Percentiles rank a stretch among this genome's conserved stretches.
These are phyloP conservation scores for Penicillium salamii DNA, from an alignment of 495 filamentous ascomycete genomes.

Conservation along the genomic window DNA sequence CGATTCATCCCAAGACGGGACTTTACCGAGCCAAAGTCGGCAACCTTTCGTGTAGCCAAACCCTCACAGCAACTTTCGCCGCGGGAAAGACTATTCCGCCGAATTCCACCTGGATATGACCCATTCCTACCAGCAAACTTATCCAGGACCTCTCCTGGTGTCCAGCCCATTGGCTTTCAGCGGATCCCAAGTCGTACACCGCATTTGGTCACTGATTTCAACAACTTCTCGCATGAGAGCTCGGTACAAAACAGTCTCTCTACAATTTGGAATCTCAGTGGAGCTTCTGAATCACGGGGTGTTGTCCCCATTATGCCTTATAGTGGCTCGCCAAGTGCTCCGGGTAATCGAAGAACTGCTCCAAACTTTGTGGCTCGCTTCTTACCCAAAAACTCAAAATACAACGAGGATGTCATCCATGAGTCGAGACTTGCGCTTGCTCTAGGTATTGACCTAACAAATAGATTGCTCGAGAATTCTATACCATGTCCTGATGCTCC, in stretches of 20 bases:
- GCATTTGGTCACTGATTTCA: constrained; percentile 31
- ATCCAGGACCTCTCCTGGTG: constrained; percentile 14
- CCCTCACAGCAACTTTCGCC: constrained; percentile 54
- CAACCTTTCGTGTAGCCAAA: constrained; percentile 66
- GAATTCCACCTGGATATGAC: constrained; percentile 56
- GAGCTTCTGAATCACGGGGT: constrained; percentile 50
- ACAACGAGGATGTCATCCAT: constrained; percentile 64
- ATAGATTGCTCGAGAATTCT: constrained; percentile 53
- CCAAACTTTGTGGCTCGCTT: constrained; percentile 72
- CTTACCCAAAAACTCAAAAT: constrained; percentile 48
- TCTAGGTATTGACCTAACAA: constrained; percentile 71
- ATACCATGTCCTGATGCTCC: constrained; percentile 14
- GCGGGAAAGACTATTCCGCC: constrained; percentile 60
- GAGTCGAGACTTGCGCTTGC: constrained; percentile 78
- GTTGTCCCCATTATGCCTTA: constrained; percentile 45
- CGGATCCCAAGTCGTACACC: constrained; percentile 33
- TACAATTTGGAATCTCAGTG: constrained; percentile 80
- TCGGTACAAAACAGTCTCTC: constrained; percentile 58
- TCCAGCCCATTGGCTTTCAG: constrained; percentile 14
- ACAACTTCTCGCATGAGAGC: constrained; percentile 7
- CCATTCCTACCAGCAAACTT: constrained; percentile 54
- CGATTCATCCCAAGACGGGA: constrained; percentile 65
- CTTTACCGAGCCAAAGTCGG: constrained; percentile 39
- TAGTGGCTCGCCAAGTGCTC: constrained; percentile 57
- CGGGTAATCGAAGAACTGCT: constrained; percentile 71